A percentile compares a stretch with the other conserved stretches of the same genome.
These are phyloP conservation scores for Sonneratia alba DNA, from an alignment of 345 rosid species.

Conservation along the genomic window DNA sequence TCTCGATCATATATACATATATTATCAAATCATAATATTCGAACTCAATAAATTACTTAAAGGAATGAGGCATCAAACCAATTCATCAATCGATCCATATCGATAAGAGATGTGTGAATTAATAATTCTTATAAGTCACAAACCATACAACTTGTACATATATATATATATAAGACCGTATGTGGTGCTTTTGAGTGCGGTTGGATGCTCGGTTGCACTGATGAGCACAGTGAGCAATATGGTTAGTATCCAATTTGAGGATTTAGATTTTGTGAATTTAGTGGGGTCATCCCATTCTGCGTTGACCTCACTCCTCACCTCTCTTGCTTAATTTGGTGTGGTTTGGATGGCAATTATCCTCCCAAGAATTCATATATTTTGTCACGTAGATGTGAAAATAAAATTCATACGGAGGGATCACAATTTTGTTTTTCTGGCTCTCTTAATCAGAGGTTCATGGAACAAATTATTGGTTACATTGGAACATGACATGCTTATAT, in stretches of 20 bases:
- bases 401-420: not conserved
- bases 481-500: too few relatives aligned
- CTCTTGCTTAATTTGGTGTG: slow-evolving; percentile 6
- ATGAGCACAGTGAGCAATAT: not conserved
- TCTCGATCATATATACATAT: too few relatives aligned
- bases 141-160: too few relatives aligned
- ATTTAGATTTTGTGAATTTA: slow-evolving; percentile 10
- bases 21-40: too few relatives aligned
- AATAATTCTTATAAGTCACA: too few relatives aligned
- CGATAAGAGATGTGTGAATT: too few relatives aligned
- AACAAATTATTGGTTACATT: not conserved
- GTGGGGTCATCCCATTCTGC: slow-evolving; percentile 22
- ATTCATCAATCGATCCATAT: too few relatives aligned
- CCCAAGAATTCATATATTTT: not conserved
- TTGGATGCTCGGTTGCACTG: not conserved
- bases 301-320: slow-evolving; percentile 33
- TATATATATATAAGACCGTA: not conserved
- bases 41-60: too few relatives aligned
- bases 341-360: not conserved
- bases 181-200: not conserved
- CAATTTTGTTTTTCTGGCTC: not conserved
- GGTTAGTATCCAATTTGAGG: slow-evolving; percentile 5
- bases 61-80: too few relatives aligned
- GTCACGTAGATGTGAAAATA: too few relatives aligned
- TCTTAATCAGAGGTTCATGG: not conserved